Conservation (phyloP, 805 yeast genomes). For the Candida quercuum region DNA sequence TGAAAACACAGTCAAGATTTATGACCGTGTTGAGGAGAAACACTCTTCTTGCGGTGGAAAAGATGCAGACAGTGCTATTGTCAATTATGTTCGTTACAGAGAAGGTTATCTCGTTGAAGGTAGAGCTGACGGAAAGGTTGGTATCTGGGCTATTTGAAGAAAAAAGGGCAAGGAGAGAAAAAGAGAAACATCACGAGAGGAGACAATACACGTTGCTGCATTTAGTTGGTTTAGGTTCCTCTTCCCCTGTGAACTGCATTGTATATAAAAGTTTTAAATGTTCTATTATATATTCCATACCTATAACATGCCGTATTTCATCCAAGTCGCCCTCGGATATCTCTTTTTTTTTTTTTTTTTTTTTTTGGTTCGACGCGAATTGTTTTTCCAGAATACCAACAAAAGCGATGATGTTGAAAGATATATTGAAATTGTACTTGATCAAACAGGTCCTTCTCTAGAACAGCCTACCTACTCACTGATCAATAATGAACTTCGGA, state of each 20-base stretch:
- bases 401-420: background rate
- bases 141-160: conserved; percentile 53
- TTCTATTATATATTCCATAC: too few relatives aligned
- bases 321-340: background rate
- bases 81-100: conserved; percentile 43
- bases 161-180: background rate
- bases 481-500: conserved; percentile 87
- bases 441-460: too few relatives aligned
- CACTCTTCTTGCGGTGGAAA: conserved; percentile 49
- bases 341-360: background rate
- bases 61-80: conserved; percentile 24
- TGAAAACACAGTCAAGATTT: conserved; percentile 47
- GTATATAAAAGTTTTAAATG: too few relatives aligned
- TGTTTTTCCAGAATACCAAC: background rate
- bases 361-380: conserved; percentile 1
- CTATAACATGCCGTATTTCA: too few relatives aligned
- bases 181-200: background rate
- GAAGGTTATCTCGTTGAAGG: conserved; percentile 69
- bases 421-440: too few relatives aligned
- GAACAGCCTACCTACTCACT: too few relatives aligned
- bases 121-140: conserved; percentile 51
- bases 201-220: background rate
- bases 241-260: too few relatives aligned
- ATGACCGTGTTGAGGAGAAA: conserved; percentile 47
- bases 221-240: too few relatives aligned